Evolutionary conservation across 106 monocot species (phyloP).

Genomic region (Acanthochlamys bracteata): DNA sequence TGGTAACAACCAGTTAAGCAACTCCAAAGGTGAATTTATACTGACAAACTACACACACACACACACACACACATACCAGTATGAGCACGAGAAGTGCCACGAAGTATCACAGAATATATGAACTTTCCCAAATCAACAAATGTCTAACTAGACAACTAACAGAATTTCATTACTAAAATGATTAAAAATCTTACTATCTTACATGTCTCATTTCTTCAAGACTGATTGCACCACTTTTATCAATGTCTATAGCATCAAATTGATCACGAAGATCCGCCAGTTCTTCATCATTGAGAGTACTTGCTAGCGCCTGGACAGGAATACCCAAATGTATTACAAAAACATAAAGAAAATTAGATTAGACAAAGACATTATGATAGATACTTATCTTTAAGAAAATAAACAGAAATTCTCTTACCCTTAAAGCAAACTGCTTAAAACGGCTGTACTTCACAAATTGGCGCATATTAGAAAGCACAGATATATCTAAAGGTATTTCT

Average conservation of each 20-base stretch:
- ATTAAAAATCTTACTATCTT: constrained; percentile 7
- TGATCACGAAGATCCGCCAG: constrained; percentile 77
- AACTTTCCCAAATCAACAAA: too few species aligned
- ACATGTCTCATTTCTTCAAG: constrained; percentile 98
- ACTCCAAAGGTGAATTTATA: not conserved
- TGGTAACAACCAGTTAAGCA: not conserved
- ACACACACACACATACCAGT: too few species aligned
- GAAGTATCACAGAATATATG: too few species aligned
- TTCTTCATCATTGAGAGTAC: constrained; percentile 78
- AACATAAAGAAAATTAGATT: not conserved
- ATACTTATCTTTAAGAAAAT: not conserved
- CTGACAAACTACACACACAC: not conserved
- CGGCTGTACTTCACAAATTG: constrained; percentile 87
- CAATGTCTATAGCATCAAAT: constrained; percentile 91
- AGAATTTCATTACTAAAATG: not conserved
- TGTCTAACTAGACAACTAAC: too few species aligned
- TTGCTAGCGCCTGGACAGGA: constrained; percentile 71
- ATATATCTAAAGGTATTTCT: constrained; percentile 93
- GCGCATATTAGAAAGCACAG: constrained; percentile 75
- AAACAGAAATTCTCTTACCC: constrained; percentile 32
- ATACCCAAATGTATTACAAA: not conserved
- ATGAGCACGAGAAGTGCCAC: too few species aligned
- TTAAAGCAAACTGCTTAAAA: constrained; percentile 88
- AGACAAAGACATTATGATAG: not conserved
- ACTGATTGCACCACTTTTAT: constrained; percentile 84